Base-by-base conservation (phyloP, 2,329 filamentous ascomycete genomes). In the Hypoxylon sp. region DNA sequence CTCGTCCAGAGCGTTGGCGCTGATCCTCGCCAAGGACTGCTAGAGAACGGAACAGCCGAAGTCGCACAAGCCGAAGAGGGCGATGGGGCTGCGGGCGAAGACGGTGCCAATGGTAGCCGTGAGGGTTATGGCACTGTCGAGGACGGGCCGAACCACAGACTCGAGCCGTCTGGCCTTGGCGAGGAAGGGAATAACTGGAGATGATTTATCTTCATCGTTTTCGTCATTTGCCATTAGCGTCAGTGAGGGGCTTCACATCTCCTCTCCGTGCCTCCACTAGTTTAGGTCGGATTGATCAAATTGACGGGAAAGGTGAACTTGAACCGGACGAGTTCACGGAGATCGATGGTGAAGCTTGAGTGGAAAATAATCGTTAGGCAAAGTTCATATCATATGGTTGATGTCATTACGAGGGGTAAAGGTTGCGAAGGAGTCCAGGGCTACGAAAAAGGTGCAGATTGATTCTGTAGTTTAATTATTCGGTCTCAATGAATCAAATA, bases 161-260 rank as follows among this genome's bases (percentile, higher is more conserved):
- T 74, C 8, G 55, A 72, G 62, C 73, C 73, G 13, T 67, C 73
- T 17, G 37, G 50, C 27, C 72, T 75, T n/a, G 73, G 72, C 6
- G 67, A 72, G 6, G 72, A 71, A n/a, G 29, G 44, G 21, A 72
- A 71, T 8, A 58, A 64, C 11, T 75, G 73, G 73, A 10, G 46
- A 37, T 72, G 19, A 58, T 50, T 39, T 39, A 21, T 5, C 15
- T 29, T 55, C 15, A 31, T 27, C 37, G 13, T 10, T 13, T 37
- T 11, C 10, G 10, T 32, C 10, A 32, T n/a, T 42, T 6, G 15
- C 17, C n/a, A 46, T 4, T 17, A 21, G 7, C 6, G 3, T 35
- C 15, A 13, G 6, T 47, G 24, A 6, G 31, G 10, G 6, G 7
- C 4, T 42, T 8, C 2, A 31, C 15, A 13, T 29, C 21, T 32